Conservation (phyloP, 352 stramenopile species). For the Lagenidium giganteum region DNA sequence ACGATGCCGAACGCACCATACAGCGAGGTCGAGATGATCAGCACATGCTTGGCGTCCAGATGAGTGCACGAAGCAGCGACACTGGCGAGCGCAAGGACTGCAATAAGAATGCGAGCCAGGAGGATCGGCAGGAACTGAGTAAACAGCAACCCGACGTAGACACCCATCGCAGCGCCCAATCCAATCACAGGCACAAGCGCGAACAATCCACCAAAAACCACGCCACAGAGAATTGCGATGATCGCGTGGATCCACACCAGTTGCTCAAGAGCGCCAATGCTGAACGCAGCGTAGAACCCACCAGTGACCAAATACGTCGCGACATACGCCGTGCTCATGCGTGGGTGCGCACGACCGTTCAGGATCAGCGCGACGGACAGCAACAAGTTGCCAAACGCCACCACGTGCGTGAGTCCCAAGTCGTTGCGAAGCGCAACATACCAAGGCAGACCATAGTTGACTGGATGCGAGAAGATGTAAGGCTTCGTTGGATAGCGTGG, state of each 20-base stretch:
- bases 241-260: slow-evolving; percentile 63
- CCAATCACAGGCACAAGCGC: slow-evolving; percentile 53
- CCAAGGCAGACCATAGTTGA: slow-evolving; percentile 79
- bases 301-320: slow-evolving; percentile 58
- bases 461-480: slow-evolving; percentile 90
- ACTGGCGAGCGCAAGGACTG: slow-evolving; percentile 31
- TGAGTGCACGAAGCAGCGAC: slow-evolving; percentile 34
- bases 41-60: slow-evolving; percentile 47
- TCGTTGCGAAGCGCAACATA: slow-evolving; percentile 68
- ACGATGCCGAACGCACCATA: slow-evolving; percentile 61
- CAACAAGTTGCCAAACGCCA: slow-evolving; percentile 55
- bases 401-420: slow-evolving; percentile 29
- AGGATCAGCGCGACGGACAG: slow-evolving; percentile 54
- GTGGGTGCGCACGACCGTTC: slow-evolving; percentile 40
- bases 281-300: slow-evolving; percentile 68
- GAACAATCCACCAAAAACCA: slow-evolving; percentile 65
- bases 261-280: slow-evolving; percentile 32
- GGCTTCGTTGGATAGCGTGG: slow-evolving; percentile 82
- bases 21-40: slow-evolving; percentile 62
- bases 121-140: slow-evolving; percentile 69
- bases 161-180: slow-evolving; percentile 55
- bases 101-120: slow-evolving; percentile 50
- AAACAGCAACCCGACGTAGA: slow-evolving; percentile 54
- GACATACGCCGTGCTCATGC: slow-evolving; percentile 47
- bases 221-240: slow-evolving; percentile 62